Percentiles rank a stretch among this genome's conserved stretches.
These are phyloP conservation scores for Mortierella sp. DNA, from an alignment of 371 early-diverging fungal genomes.

Conservation along the genomic window DNA sequence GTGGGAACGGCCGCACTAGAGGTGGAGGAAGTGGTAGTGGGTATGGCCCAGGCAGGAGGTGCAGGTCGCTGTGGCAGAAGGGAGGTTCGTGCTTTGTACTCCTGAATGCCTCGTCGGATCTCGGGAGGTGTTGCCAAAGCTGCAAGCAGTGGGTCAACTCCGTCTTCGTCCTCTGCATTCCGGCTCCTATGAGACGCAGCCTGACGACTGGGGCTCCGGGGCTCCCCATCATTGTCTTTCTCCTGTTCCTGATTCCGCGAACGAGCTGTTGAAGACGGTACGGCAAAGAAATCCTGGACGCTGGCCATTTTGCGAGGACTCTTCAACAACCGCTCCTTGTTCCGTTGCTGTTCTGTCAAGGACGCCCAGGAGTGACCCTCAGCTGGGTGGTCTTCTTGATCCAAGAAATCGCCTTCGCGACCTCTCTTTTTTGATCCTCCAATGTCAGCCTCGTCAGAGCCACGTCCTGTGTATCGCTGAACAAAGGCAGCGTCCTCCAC, in stretches of 20 bases:
- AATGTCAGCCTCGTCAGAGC: conserved; percentile 7
- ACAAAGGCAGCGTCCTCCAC: conserved; percentile 12
- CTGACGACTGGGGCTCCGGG: conserved; percentile 35
- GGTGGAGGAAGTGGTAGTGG: not conserved
- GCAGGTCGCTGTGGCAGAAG: conserved; percentile 16
- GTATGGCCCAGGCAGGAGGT: conserved; percentile 5
- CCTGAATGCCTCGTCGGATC: conserved; percentile 20
- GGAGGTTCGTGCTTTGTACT: conserved; percentile 21
- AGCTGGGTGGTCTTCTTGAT: not conserved
- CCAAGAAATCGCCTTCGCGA: conserved; percentile 24
- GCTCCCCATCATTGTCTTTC: not conserved
- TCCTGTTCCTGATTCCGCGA: conserved; percentile 2
- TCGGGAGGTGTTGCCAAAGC: conserved; percentile 46
- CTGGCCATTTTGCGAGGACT: conserved; percentile 54
- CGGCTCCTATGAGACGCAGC: conserved; percentile 22
- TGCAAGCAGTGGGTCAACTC: conserved; percentile 36
- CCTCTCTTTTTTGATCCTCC: conserved; percentile 44
- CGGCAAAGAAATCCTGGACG: conserved; percentile 38
- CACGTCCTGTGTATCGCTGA: conserved; percentile 8
- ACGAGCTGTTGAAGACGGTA: not conserved
- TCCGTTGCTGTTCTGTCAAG: conserved; percentile 32
- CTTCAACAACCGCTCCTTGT: conserved; percentile 32
- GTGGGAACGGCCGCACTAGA: not conserved
- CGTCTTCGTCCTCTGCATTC: conserved; percentile 14
- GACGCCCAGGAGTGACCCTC: conserved; percentile 19